These are phyloP conservation scores for Gaeumannomyces tritici DNA, from an alignment of 2,329 filamentous ascomycete species.

Conservation along the genomic window DNA sequence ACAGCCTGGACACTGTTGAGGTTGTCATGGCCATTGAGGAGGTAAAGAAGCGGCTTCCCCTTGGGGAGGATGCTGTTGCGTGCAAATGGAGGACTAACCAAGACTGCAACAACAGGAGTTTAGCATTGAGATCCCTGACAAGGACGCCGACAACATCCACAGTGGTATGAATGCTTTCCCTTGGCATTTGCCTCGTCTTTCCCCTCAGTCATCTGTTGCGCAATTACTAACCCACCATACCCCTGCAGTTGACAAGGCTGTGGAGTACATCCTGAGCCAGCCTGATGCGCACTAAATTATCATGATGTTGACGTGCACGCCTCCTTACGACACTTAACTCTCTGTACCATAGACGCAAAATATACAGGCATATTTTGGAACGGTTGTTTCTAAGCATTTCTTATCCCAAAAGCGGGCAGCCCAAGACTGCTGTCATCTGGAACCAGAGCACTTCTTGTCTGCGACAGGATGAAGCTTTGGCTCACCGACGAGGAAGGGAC, in stretches of 20 bases:
- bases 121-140: slow-evolving; percentile 95
- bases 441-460: background rate
- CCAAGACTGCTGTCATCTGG: background rate
- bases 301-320: background rate
- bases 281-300: slow-evolving; percentile 66
- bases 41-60: slow-evolving; percentile 34
- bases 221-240: slow-evolving; percentile 6
- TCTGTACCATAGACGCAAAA: slow-evolving; percentile 9
- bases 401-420: no score
- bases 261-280: slow-evolving; percentile 87
- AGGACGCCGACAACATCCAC: slow-evolving; percentile 90
- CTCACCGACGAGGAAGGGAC: background rate
- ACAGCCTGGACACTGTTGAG: slow-evolving; percentile 62
- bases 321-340: background rate
- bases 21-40: slow-evolving; percentile 99
- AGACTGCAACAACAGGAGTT: slow-evolving; percentile 34
- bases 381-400: background rate
- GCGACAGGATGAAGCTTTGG: background rate
- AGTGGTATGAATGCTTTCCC: slow-evolving; percentile 56
- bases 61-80: background rate
- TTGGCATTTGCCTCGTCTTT: no score
- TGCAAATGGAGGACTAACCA: slow-evolving; percentile 8
- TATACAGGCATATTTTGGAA: slow-evolving; percentile 2
- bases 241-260: slow-evolving; percentile 74
- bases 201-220: background rate